Evolutionary conservation across 139 green algal genomes (phyloP).

Genomic region (Picochlorum sp.): DNA sequence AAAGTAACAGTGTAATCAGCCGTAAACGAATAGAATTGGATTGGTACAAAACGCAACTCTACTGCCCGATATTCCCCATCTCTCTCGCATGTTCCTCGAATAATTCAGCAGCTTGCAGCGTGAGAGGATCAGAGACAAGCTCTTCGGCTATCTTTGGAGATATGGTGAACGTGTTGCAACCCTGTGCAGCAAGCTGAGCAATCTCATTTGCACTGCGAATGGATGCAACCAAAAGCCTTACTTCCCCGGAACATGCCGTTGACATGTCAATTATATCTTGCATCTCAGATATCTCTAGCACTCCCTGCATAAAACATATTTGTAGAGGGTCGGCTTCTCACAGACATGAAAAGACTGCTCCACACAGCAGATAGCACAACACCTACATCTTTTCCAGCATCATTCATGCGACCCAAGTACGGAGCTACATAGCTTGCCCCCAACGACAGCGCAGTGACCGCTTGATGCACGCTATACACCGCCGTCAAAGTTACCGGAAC

Average conservation of each 20-base stretch:
- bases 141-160: conserved; percentile 37
- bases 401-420: conserved; percentile 71
- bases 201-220: conserved; percentile 43
- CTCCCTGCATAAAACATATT: no score
- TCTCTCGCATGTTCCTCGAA: conserved; percentile 28
- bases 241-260: background rate
- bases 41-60: background rate
- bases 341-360: no score
- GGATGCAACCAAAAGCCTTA: conserved; percentile 62
- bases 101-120: conserved; percentile 17
- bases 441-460: conserved; percentile 42
- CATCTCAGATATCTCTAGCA: conserved; percentile 39
- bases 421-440: conserved; percentile 69
- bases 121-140: conserved; percentile 34
- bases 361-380: no score
- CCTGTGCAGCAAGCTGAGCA: conserved; percentile 37
- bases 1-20: background rate
- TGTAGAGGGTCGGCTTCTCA: no score
- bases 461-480: conserved; percentile 40
- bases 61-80: conserved; percentile 10
- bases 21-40: background rate
- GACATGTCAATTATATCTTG: conserved; percentile 34
- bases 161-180: conserved; percentile 77
- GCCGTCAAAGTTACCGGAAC: conserved; percentile 60
- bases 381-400: conserved; percentile 32